Conservation (phyloP, 352 stramenopile species). For the Pythium phragmiticola region DNA sequence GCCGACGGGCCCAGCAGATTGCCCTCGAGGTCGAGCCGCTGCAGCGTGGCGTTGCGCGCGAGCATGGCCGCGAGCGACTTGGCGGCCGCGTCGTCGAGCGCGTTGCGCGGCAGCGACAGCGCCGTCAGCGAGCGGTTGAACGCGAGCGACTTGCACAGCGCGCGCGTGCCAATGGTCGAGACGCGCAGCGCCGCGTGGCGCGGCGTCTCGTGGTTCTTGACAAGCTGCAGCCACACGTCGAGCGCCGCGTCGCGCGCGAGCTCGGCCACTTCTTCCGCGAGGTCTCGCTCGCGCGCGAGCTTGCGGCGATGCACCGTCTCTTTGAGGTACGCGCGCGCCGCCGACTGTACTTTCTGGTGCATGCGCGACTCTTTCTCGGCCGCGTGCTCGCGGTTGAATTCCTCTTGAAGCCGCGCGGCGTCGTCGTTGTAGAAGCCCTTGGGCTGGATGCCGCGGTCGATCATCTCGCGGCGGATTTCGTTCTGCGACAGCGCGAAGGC, state of each 20-base stretch:
- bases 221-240: slow-evolving; percentile 71
- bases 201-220: slow-evolving; percentile 52
- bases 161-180: slow-evolving; percentile 48
- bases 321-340: slow-evolving; percentile 70
- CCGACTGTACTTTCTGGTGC: slow-evolving; percentile 65
- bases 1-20: slow-evolving; percentile 56
- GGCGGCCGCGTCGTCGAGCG: slow-evolving; percentile 59
- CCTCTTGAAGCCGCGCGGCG: slow-evolving; percentile 71
- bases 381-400: slow-evolving; percentile 72
- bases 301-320: slow-evolving; percentile 76
- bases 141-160: slow-evolving; percentile 65
- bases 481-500: slow-evolving; percentile 77
- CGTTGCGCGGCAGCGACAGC: slow-evolving; percentile 67
- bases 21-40: slow-evolving; percentile 65
- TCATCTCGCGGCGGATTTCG: slow-evolving; percentile 83
- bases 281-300: slow-evolving; percentile 61
- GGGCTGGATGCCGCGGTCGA: slow-evolving; percentile 80
- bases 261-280: slow-evolving; percentile 75
- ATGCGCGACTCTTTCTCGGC: slow-evolving; percentile 62
- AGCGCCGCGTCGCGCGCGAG: slow-evolving; percentile 61
- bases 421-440: slow-evolving; percentile 88
- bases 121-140: slow-evolving; percentile 67
- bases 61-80: slow-evolving; percentile 63
- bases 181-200: slow-evolving; percentile 56
- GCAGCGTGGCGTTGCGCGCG: slow-evolving; percentile 57